These are phyloP conservation scores for Cenchrus americanus DNA, from an alignment of 176 grass and related monocot genomes.

Conservation along the genomic window DNA sequence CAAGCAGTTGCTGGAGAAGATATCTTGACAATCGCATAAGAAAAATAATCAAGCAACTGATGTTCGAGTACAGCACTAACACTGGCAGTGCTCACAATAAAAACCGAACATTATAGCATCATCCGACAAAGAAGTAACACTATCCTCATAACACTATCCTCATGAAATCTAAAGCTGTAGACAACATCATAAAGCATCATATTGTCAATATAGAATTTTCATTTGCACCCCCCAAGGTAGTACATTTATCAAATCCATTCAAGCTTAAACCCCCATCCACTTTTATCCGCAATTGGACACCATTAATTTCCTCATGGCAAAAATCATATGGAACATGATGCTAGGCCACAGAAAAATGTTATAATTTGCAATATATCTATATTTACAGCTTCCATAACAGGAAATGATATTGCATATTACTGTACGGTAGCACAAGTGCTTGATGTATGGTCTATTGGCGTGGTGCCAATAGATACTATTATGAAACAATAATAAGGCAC, in stretches of 20 bases:
- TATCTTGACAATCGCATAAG: constrained; percentile 10
- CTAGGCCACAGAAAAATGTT: neutral
- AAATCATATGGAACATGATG: neutral
- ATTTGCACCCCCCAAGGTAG: neutral
- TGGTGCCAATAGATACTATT: neutral
- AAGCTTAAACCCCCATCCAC: neutral
- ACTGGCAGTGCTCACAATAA: neutral
- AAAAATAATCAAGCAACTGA: neutral
- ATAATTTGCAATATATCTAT: neutral
- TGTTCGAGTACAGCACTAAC: neutral
- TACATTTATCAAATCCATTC: neutral
- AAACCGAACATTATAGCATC: constrained; percentile 19
- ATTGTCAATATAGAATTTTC: neutral
- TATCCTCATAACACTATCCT: neutral
- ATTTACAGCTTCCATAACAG: neutral
- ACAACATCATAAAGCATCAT: neutral
- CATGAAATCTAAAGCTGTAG: neutral
- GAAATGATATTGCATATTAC: constrained; percentile 1
- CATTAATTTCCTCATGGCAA: constrained; percentile 10
- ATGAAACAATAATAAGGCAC: neutral
- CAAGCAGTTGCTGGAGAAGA: neutral
- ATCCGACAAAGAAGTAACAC: neutral
- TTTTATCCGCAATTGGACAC: constrained; percentile 8
- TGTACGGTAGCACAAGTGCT: neutral
- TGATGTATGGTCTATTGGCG: constrained; percentile 4